Conservation (phyloP, 257 asterid genomes). For the Solanum ossicruentum region DNA sequence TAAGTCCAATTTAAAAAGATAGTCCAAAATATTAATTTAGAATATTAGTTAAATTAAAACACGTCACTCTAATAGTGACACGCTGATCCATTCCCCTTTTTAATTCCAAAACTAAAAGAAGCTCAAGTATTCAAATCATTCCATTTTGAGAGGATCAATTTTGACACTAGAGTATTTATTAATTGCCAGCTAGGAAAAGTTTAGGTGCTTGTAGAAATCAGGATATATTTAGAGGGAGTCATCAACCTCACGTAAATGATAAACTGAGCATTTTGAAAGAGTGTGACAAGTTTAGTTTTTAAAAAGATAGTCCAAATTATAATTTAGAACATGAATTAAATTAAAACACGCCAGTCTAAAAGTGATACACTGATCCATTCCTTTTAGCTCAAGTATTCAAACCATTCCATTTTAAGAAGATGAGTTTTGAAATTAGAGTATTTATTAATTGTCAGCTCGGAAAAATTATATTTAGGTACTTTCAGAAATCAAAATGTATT, state of each 20-base stretch:
- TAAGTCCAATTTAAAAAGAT: background rate
- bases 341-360: background rate
- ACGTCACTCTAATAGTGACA: too few species aligned
- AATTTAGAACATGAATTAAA: background rate
- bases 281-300: too few species aligned
- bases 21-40: background rate
- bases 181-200: background rate
- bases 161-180: background rate
- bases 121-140: background rate
- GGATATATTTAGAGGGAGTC: too few species aligned
- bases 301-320: background rate
- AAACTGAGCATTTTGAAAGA: too few species aligned
- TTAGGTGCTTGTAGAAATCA: background rate
- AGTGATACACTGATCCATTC: background rate
- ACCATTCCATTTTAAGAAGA: background rate
- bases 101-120: background rate
- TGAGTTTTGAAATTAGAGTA: background rate
- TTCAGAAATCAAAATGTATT: too few species aligned
- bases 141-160: background rate
- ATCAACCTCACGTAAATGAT: too few species aligned
- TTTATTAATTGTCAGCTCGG: background rate
- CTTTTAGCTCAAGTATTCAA: background rate
- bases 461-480: too few species aligned
- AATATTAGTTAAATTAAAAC: background rate
- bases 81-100: background rate